These are phyloP conservation scores for Clavispora vitiphila DNA, from an alignment of 805 yeast species.

Conservation along the genomic window DNA sequence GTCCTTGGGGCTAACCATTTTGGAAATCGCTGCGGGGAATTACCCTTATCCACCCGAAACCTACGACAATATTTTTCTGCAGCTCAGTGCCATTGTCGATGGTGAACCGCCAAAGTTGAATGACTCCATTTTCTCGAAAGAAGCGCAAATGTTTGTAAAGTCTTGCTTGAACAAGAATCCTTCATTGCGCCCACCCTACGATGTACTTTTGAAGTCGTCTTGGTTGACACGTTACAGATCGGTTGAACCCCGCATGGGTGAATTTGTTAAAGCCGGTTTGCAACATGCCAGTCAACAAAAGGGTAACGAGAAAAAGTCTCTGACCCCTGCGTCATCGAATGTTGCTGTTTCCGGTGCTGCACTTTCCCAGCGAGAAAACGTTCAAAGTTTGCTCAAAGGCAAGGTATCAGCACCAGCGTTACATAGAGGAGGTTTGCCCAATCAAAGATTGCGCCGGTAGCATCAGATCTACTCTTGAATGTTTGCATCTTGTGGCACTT, in stretches of 20 bases:
- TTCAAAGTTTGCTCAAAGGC: conserved; percentile 33
- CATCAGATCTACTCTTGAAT: not conserved
- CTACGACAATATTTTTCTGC: conserved; percentile 83
- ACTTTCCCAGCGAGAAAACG: conserved; percentile 23
- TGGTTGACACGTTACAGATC: conserved; percentile 63
- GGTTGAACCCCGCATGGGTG: conserved; percentile 26
- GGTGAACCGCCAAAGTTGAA: conserved; percentile 25
- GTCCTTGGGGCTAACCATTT: conserved; percentile 83
- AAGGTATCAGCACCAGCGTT: conserved; percentile 42
- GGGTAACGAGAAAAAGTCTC: conserved; percentile 3
- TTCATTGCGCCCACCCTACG: conserved; percentile 73
- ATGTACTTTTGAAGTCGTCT: conserved; percentile 69
- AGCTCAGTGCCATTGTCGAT: conserved; percentile 83
- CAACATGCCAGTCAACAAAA: not conserved
- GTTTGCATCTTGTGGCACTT: not conserved
- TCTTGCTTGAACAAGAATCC: conserved; percentile 79
- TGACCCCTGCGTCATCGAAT: conserved; percentile 1
- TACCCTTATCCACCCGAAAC: conserved; percentile 98
- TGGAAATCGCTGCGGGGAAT: conserved; percentile 85
- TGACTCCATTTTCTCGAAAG: conserved; percentile 46
- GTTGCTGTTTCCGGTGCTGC: conserved; percentile 15
- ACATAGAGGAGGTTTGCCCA: conserved; percentile 37
- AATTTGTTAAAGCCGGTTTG: conserved; percentile 21
- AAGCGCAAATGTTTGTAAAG: conserved; percentile 77
- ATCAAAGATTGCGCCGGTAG: conserved; percentile 8